These are phyloP conservation scores for Fusarium virguliforme DNA, from an alignment of 2,329 filamentous ascomycete genomes.

Conservation along the genomic window DNA sequence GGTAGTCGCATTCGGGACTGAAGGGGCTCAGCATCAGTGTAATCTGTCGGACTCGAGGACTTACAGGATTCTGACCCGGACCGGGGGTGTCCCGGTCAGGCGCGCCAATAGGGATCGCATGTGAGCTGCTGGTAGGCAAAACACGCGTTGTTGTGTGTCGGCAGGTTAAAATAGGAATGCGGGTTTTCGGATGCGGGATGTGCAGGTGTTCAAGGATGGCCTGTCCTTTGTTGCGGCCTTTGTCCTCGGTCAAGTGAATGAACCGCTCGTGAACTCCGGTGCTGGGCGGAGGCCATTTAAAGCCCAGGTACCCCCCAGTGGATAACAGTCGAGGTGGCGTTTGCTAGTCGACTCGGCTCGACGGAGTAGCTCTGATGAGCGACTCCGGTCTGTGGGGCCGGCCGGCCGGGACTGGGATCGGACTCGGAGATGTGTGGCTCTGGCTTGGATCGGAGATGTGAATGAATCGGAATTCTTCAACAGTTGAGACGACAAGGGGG, in stretches of 20 bases:
- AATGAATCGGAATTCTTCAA: neutral
- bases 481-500: neutral
- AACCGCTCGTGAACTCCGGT: neutral
- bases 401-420: neutral
- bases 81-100: slow-evolving; percentile 1
- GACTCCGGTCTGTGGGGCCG: neutral
- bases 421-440: slow-evolving; percentile 7
- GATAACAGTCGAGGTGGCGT: neutral
- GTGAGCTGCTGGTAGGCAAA: neutral
- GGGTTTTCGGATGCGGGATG: no score
- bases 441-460: neutral
- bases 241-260: neutral
- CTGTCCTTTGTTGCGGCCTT: neutral
- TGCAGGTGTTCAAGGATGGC: neutral
- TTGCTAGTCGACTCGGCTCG: no score
- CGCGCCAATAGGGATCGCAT: slow-evolving; percentile 21
- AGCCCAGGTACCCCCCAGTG: neutral
- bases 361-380: neutral
- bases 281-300: neutral
- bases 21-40: neutral
- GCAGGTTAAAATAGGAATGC: neutral
- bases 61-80: slow-evolving; percentile 21
- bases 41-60: no score
- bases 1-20: slow-evolving; percentile 15
- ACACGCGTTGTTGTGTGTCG: neutral